Conservation (phyloP, 306 rosid species). For the Vicia villosa region DNA sequence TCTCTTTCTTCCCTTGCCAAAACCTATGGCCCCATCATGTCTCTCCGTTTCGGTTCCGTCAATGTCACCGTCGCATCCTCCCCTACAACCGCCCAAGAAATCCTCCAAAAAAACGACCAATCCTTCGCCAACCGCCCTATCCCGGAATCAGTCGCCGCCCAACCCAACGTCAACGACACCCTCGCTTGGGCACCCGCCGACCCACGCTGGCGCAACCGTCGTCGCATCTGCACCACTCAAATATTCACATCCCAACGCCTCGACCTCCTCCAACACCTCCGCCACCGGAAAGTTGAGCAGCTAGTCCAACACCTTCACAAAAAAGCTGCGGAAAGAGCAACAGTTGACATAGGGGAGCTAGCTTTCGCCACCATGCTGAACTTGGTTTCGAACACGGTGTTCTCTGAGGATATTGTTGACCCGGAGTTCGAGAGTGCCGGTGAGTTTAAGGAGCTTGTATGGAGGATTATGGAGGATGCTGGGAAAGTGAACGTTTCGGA, state of each 20-base stretch:
- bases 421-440: slow-evolving; percentile 47
- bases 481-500: slow-evolving; percentile 58
- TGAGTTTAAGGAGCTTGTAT: slow-evolving; percentile 59
- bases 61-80: slow-evolving; percentile 51
- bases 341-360: slow-evolving; percentile 40
- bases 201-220: slow-evolving; percentile 54
- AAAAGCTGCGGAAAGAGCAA: background rate
- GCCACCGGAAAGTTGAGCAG: slow-evolving; percentile 49
- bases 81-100: slow-evolving; percentile 50
- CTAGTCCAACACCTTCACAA: slow-evolving; percentile 41
- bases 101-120: slow-evolving; percentile 56
- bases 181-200: slow-evolving; percentile 60
- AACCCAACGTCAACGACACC: slow-evolving; percentile 60
- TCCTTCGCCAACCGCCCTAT: slow-evolving; percentile 50
- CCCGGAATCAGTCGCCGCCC: slow-evolving; percentile 51
- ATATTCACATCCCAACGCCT: slow-evolving; percentile 54
- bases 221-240: slow-evolving; percentile 56
- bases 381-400: slow-evolving; percentile 56
- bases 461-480: slow-evolving; percentile 71
- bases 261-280: slow-evolving; percentile 50
- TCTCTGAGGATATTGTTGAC: slow-evolving; percentile 61
- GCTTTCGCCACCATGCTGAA: slow-evolving; percentile 59
- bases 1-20: slow-evolving; percentile 46
- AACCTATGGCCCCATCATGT: slow-evolving; percentile 53
- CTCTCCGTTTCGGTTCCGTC: slow-evolving; percentile 57